Base-by-base conservation (phyloP, 768 basidiomycete genomes). In the Brasilioporus rufonigricans region DNA sequence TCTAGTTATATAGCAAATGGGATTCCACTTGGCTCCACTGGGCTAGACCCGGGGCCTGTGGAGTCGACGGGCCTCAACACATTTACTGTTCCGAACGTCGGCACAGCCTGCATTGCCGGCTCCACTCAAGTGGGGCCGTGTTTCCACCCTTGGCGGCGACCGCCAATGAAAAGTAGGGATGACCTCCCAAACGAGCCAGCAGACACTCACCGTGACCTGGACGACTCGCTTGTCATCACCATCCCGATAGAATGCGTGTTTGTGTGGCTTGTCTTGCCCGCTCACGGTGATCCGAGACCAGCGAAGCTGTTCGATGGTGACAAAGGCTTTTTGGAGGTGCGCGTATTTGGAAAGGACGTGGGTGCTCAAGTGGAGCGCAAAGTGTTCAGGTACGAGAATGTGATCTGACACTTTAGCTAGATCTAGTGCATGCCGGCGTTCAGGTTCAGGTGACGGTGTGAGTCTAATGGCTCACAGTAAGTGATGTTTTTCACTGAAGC, bases 331-430 rank as follows among this genome's bases (percentile, higher is more conserved):
- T 63, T 76, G 70, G 61, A 94, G 79, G 61, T 94, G 93, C 0
- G 79, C 73, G 63, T 96, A 95, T 56, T 84, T 89, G 19, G 83
- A 83, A 24, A 94, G 84, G 39, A 97, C 76, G 73, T 93, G 87
- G 0, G 87, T 82, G 1, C 82, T 94, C 11, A 98, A 76, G 62
- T 98, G 92, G 10, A 96, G 76, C 0, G 89, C 95, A 64, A 98
- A 98, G 47, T 82, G 79, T 64, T 94, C 91, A 0, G 93, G 86
- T 40, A 79, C 76, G 44, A 97, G 82, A 53, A 97, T 81, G 63
- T 97, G 80, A 4, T 93, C 92, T 0, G 94, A 96, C 13, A 84
- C 80, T 72, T 98, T 98, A 26, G 95, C 92, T 19, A 95, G 73
- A 61, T 89, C 89, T 91, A 52, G 19, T 18, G 24, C 14, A 27